Conservation (phyloP, 2,329 filamentous ascomycete species). For the Taxawa tesnikishii region DNA sequence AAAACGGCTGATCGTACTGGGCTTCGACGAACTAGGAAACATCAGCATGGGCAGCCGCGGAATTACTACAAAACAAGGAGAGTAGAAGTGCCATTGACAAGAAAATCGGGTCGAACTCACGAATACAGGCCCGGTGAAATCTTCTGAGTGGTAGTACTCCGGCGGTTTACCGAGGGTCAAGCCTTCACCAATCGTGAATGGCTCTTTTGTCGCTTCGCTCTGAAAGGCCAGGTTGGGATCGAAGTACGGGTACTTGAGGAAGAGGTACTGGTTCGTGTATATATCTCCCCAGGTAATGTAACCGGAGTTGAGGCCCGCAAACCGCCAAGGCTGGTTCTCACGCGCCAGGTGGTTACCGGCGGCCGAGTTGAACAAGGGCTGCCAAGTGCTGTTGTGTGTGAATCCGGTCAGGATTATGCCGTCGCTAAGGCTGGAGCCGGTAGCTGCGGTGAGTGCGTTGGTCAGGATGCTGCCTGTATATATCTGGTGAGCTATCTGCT, state of each 20-base stretch:
- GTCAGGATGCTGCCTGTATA: slow-evolving; percentile 17
- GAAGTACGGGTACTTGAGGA: slow-evolving; percentile 18
- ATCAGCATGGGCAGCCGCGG: too few relatives aligned
- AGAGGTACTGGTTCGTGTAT: slow-evolving; percentile 17
- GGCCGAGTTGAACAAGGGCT: slow-evolving; percentile 12
- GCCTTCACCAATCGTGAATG: slow-evolving; percentile 19
- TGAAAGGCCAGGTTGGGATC: slow-evolving; percentile 14
- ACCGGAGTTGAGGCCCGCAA: slow-evolving; percentile 14
- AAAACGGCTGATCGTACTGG: background rate
- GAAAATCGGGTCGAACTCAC: background rate
- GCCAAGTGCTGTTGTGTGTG: slow-evolving; percentile 13
- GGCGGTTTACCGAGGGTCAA: background rate
- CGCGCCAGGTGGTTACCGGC: slow-evolving; percentile 16
- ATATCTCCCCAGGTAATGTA: slow-evolving; percentile 15
- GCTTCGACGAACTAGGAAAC: background rate
- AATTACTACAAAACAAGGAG: too few relatives aligned
- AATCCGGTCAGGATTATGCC: slow-evolving; percentile 27
- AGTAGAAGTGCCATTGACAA: background rate
- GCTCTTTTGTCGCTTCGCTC: slow-evolving; percentile 16
- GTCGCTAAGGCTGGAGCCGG: slow-evolving; percentile 38
- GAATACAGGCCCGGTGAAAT: background rate
- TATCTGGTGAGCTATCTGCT: background rate
- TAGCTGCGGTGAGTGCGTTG: slow-evolving; percentile 41
- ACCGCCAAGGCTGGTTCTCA: slow-evolving; percentile 16
- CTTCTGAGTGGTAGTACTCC: background rate